Conservation (phyloP, 2,329 filamentous ascomycete genomes). For the Monascus ruber region DNA sequence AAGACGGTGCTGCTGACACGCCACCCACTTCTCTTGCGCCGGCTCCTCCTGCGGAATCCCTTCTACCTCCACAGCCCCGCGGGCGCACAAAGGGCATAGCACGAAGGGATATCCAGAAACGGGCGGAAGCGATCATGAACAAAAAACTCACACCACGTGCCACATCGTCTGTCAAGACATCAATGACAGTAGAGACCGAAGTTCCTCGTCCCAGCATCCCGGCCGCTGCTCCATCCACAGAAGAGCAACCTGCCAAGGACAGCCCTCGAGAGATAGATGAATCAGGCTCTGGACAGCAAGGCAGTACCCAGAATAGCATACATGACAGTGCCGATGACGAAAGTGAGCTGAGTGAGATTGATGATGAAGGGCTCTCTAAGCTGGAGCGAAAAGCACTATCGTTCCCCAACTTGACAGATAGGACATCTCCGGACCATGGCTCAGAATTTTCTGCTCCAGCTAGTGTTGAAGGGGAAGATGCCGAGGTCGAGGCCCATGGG, state of each 20-base stretch:
- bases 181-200: constrained; percentile 14
- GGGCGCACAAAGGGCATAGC: constrained; percentile 47
- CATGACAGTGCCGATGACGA: constrained; percentile 58
- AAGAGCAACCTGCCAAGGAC: constrained; percentile 3
- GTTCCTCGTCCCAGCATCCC: constrained; percentile 10
- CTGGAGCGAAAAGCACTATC: constrained; percentile 12
- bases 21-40: constrained; percentile 17
- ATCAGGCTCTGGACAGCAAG: constrained; percentile 30
- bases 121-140: constrained; percentile 45
- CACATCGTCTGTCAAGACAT: constrained; percentile 11
- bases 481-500: constrained; percentile 8
- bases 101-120: constrained; percentile 46
- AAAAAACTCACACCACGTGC: constrained; percentile 22
- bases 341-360: constrained; percentile 56
- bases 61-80: constrained; percentile 18
- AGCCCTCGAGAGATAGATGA: constrained; percentile 40
- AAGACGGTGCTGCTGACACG: constrained; percentile 17
- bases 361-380: constrained; percentile 22
- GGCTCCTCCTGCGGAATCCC: constrained; percentile 18
- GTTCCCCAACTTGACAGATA: constrained; percentile 15
- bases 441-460: constrained; percentile 14
- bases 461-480: constrained; percentile 12
- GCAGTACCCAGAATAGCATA: constrained; percentile 48
- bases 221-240: constrained; percentile 6
- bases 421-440: constrained; percentile 12